Conservation (phyloP, 225 moss, liverwort and hornwort genomes). For the Ulota crispa region DNA sequence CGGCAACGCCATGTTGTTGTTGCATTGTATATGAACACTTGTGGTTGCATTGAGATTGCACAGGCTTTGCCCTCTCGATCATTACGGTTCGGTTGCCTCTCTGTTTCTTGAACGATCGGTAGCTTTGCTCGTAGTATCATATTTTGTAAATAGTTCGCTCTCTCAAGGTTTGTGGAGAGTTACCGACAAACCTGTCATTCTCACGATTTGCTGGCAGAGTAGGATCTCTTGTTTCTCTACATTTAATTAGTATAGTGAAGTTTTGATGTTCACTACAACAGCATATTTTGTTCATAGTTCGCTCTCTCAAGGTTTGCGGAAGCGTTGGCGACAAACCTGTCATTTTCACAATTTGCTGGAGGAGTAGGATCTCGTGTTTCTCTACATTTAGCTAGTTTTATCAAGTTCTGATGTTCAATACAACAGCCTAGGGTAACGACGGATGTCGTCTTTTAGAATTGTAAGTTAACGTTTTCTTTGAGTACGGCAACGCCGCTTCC, state of each 20-base stretch:
- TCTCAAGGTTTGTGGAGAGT: neutral
- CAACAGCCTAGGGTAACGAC: neutral
- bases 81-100: slow-evolving; percentile 1
- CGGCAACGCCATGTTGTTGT: no score
- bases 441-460: neutral
- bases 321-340: neutral
- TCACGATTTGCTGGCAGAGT: neutral
- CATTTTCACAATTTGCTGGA: neutral
- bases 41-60: no score
- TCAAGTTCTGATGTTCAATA: neutral
- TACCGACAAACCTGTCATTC: neutral
- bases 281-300: neutral
- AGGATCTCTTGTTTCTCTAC: neutral
- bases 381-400: neutral
- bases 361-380: neutral
- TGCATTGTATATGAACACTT: no score
- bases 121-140: neutral
- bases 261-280: neutral
- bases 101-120: neutral
- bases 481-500: no score
- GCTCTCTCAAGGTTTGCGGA: neutral
- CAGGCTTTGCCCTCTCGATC: neutral
- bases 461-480: neutral
- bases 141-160: neutral
- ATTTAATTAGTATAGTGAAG: neutral